A percentile compares a stretch with the other conserved stretches of the same genome.
phyloP scores from a whole-genome alignment of 2,329 filamentous ascomycete genomes.

The Didymella exigua region DNA sequence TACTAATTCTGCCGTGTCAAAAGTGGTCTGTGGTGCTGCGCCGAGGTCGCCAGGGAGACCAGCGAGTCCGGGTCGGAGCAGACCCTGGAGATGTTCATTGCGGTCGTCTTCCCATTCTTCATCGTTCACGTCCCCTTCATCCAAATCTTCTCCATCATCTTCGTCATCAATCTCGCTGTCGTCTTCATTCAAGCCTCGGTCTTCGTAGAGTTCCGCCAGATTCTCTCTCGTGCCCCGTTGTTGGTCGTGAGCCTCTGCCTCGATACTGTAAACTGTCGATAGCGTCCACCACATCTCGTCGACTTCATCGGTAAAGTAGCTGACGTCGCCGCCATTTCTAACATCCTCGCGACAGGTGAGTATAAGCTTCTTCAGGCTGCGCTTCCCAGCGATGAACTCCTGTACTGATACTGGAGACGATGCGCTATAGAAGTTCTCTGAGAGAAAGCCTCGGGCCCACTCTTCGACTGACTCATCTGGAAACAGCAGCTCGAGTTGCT shows the following conservation, averaged over 20 bases:
- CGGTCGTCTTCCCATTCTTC: neutral
- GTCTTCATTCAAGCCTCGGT: neutral
- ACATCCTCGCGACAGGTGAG: conserved; percentile 24
- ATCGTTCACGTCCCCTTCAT: neutral
- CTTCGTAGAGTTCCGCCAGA: conserved; percentile 8
- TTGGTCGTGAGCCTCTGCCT: conserved; percentile 19
- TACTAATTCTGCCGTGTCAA: neutral
- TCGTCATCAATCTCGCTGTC: neutral
- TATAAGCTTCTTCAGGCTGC: conserved; percentile 8
- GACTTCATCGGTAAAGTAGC: conserved; percentile 12
- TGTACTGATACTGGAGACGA: too few relatives aligned
- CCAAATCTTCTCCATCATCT: neutral
- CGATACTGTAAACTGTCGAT: conserved; percentile 1
- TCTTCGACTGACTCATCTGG: conserved; percentile 15
- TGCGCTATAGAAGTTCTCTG: neutral
- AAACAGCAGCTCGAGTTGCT: conserved; percentile 22
- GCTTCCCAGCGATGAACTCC: neutral
- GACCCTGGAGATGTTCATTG: neutral
- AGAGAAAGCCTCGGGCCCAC: conserved; percentile 15
- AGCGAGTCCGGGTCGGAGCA: too few relatives aligned
- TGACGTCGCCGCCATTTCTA: conserved; percentile 5
- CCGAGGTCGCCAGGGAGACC: too few relatives aligned
- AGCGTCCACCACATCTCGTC: conserved; percentile 16
- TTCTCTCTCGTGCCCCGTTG: conserved; percentile 2
- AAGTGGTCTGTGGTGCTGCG: neutral